Base-by-base conservation (phyloP, 805 yeast species). In the Candida hispaniensis region DNA sequence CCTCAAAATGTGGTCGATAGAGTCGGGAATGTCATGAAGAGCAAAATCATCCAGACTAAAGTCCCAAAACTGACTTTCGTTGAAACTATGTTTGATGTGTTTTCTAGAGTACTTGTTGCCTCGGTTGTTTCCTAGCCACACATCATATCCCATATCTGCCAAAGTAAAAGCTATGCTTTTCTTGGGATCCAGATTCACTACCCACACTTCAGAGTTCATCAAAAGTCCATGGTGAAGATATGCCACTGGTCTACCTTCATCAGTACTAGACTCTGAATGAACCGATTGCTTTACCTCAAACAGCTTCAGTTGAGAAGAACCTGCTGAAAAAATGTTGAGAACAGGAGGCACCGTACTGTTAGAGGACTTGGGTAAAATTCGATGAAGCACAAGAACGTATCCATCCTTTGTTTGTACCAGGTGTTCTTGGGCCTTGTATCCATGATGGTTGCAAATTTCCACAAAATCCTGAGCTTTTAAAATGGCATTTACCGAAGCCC, bases 31-130 rank as follows among this genome's bases (percentile, higher is more conserved):
- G 54, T 86, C 97, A 51, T 73, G 80, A 42, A 80, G 60, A 0
- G 96, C 94, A 62, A 86, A 81, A 54, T 86, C 95, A 56, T 88
- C 96, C 29, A 86, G 61, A 20, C 88, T 75, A 51, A 83, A 86
- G 56, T 85, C 75, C 97, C 97, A 86, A 55, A 83, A 88, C 39
- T 63, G 60, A 14, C 58, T 57, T 3, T 63, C 58, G 16, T 51
- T 55, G 10, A 74, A 65, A 26, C 53, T 54, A 21, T 60, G 51
- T n/a, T 51, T 42, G 10, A 66, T 40, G 55, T 88, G 94, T 47
- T 85, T 85, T 41, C 77, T 75, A 3, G 93, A 78, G 59, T 88
- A 88, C 59, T 88, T 91, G 59, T 88, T 91, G 7, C 94, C 94
- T 40, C 94, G 66, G 50, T 82, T 83, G 55, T 82, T 83, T 1